Conservation (phyloP, 2,329 filamentous ascomycete genomes). For the Paracorniculantispora psalliotae region DNA sequence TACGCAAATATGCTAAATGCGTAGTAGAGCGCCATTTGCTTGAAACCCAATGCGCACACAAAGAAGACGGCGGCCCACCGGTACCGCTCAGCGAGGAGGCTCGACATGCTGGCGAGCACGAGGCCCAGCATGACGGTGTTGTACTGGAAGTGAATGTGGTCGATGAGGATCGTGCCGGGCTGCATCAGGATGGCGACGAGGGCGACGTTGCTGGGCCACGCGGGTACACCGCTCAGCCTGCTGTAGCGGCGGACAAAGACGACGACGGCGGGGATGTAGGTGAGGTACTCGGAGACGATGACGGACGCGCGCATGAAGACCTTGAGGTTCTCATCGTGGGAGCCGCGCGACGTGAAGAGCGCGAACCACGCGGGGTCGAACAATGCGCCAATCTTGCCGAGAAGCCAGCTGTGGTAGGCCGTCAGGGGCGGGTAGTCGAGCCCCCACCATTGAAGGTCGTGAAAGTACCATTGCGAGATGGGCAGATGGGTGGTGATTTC, state of each 20-base stretch:
- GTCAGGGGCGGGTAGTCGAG: constrained; percentile 96
- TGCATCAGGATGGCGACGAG: constrained; percentile 90
- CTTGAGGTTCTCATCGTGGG: constrained; percentile 75
- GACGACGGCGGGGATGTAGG: constrained; percentile 79
- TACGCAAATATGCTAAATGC: constrained; percentile 90
- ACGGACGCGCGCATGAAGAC: constrained; percentile 95
- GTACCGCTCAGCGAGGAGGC: constrained; percentile 76
- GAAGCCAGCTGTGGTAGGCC: constrained; percentile 95
- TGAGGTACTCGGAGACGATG: constrained; percentile 82
- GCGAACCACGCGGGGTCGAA: constrained; percentile 86
- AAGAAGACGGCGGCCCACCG: constrained; percentile 93
- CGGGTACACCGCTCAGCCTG: constrained; percentile 67
- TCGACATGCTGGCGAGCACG: constrained; percentile 79
- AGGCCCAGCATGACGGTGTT: constrained; percentile 98
- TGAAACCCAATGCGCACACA: constrained; percentile 89
- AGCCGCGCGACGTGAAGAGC: constrained; percentile 74
- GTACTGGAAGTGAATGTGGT: constrained; percentile 96
- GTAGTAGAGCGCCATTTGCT: constrained; percentile 99
- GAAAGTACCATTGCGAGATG: constrained; percentile 94
- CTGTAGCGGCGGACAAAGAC: constrained; percentile 82
- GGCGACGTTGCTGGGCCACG: constrained; percentile 79
- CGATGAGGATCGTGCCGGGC: constrained; percentile 82
- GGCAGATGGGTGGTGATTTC: constrained; percentile 87
- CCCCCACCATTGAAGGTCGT: constrained; percentile 96
- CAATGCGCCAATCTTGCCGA: constrained; percentile 75